Conservation (phyloP, 1,284 basidiomycete genomes). For the Lignosus rhinocerotis region DNA sequence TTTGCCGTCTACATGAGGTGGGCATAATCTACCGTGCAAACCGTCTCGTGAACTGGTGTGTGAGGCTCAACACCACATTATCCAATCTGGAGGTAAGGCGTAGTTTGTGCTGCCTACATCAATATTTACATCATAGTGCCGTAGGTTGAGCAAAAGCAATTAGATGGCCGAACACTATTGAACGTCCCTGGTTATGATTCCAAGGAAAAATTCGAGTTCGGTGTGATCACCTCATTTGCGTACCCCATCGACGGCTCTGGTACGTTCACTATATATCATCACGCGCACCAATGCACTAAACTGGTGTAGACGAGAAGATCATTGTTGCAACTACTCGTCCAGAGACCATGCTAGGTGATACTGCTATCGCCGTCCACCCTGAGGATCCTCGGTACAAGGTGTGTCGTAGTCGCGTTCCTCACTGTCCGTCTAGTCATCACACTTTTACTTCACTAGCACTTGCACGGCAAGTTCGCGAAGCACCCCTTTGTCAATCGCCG, state of each 20-base stretch:
- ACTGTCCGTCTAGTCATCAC: neutral
- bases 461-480: constrained; percentile 90
- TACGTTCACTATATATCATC: constrained; percentile 32
- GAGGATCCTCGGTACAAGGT: constrained; percentile 88
- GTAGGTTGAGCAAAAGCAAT: constrained; percentile 91
- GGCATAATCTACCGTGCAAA: constrained; percentile 96
- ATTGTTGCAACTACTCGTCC: constrained; percentile 97
- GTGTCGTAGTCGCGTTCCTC: too few species aligned
- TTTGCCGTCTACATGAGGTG: constrained; percentile 91
- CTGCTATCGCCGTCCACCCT: constrained; percentile 96
- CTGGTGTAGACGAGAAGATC: constrained; percentile 77
- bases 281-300: neutral
- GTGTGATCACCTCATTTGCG: constrained; percentile 94
- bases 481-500: constrained; percentile 92
- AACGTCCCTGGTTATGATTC: constrained; percentile 92
- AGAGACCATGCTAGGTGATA: constrained; percentile 99
- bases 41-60: constrained; percentile 98
- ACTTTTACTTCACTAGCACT: constrained; percentile 47
- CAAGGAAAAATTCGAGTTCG: constrained; percentile 97
- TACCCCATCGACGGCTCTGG: constrained; percentile 89
- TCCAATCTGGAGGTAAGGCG: constrained; percentile 86
- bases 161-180: constrained; percentile 87
- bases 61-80: constrained; percentile 92
- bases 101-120: neutral
- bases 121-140: neutral